These are phyloP conservation scores for Picochlorum sp. DNA, from an alignment of 139 green algal genomes.

Conservation along the genomic window DNA sequence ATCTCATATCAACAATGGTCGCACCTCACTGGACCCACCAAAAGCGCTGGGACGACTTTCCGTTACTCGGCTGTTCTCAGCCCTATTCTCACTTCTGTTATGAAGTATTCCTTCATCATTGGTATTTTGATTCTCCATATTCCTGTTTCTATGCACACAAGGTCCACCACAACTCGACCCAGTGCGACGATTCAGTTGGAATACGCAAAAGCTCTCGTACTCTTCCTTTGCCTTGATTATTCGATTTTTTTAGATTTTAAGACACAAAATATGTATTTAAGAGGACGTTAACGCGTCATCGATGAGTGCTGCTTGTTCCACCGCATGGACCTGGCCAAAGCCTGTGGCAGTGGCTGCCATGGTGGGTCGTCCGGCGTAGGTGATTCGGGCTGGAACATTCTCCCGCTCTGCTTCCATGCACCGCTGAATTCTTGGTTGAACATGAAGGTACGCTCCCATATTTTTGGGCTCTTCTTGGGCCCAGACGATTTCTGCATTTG, in stretches of 20 bases:
- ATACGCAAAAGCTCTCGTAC: too few relatives aligned
- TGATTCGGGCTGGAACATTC: constrained; percentile 37
- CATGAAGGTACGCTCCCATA: constrained; percentile 90
- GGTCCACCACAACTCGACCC: background rate
- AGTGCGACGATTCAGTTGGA: too few relatives aligned
- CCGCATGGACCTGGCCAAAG: constrained; percentile 69
- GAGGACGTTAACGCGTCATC: constrained; percentile 3
- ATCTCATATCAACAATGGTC: too few relatives aligned
- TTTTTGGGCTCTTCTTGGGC: constrained; percentile 97
- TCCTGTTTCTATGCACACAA: too few relatives aligned
- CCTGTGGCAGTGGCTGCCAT: constrained; percentile 76
- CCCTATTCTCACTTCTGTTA: constrained; percentile 1
- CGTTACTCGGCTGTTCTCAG: background rate
- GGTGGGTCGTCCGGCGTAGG: constrained; percentile 58
- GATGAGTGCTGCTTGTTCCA: constrained; percentile 59
- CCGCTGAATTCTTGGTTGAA: constrained; percentile 73
- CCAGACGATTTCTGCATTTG: constrained; percentile 84
- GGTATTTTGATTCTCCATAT: constrained; percentile 3
- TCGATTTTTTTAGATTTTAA: too few relatives aligned
- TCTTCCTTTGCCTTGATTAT: too few relatives aligned
- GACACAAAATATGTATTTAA: background rate
- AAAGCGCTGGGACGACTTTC: too few relatives aligned
- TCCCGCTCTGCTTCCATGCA: constrained; percentile 40
- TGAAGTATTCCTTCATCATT: constrained; percentile 5
- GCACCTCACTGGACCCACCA: too few relatives aligned